These are phyloP conservation scores for Hylodesmum podocarpum DNA, from an alignment of 306 rosid species.

Conservation along the genomic window DNA sequence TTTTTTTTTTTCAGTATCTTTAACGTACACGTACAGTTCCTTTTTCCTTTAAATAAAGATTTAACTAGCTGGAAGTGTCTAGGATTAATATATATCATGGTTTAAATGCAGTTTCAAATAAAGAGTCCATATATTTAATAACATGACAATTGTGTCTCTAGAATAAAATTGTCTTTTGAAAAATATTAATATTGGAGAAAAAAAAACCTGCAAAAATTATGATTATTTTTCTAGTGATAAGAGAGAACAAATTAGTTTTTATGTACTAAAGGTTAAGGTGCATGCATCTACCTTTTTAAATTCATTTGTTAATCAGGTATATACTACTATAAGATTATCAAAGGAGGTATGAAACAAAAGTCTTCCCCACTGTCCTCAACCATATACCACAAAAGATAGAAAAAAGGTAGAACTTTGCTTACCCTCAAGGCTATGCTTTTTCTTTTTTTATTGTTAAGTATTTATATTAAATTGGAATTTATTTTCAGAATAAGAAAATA, in stretches of 20 bases:
- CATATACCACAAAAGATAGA: neutral
- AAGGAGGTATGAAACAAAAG: slow-evolving; percentile 18
- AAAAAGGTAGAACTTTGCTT: slow-evolving; percentile 12
- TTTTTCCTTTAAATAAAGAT: slow-evolving; percentile 30
- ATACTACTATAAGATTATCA: neutral
- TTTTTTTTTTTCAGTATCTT: slow-evolving; percentile 32
- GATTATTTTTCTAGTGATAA: neutral
- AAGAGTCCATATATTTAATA: too few species aligned
- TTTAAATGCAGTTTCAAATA: too few species aligned
- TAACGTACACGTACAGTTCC: slow-evolving; percentile 29
- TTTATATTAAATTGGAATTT: neutral
- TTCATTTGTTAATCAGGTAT: slow-evolving; percentile 5
- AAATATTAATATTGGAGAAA: too few species aligned
- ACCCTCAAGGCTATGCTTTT: slow-evolving; percentile 27
- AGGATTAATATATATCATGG: neutral
- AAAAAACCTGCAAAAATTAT: neutral
- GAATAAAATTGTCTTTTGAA: too few species aligned
- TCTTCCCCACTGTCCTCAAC: slow-evolving; percentile 11
- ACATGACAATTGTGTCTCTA: too few species aligned
- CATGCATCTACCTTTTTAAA: neutral
- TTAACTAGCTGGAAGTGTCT: slow-evolving; percentile 13
- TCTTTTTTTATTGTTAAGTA: neutral
- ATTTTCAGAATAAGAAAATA: neutral
- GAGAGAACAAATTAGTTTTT: neutral
- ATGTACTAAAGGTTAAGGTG: too few species aligned